phyloP scores from a whole-genome alignment of 495 filamentous ascomycete species.

The Lepidopterella palustris region DNA sequence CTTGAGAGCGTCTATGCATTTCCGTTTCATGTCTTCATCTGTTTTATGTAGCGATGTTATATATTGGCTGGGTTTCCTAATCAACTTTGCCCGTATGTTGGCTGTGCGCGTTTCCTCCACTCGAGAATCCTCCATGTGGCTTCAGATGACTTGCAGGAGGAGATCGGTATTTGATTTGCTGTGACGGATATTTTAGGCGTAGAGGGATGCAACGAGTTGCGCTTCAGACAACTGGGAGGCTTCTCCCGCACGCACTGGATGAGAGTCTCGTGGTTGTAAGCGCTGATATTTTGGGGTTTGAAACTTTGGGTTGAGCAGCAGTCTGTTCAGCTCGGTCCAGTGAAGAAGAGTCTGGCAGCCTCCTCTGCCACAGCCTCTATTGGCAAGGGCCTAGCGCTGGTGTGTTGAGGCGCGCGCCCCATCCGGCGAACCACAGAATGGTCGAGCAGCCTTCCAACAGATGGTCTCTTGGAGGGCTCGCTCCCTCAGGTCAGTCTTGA shows the following conservation, averaged over 20 bases:
- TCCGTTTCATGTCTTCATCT: conserved; percentile 11
- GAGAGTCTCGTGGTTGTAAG: conserved; percentile 18
- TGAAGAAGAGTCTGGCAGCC: conserved; percentile 20
- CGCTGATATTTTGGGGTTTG: conserved; percentile 26
- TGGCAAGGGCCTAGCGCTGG: conserved; percentile 26
- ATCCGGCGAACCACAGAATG: conserved; percentile 23
- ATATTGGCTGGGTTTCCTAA: not conserved
- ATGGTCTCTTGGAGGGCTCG: conserved; percentile 9
- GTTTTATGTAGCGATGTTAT: not conserved
- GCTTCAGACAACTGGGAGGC: conserved; percentile 7
- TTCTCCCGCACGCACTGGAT: conserved; percentile 11
- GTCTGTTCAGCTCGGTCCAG: conserved; percentile 9
- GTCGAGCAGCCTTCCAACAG: conserved; percentile 14
- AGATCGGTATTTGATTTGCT: conserved; percentile 10
- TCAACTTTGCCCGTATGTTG: conserved; percentile 2
- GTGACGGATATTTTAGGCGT: not conserved
- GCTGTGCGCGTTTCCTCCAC: conserved; percentile 2
- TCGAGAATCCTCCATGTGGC: conserved; percentile 17
- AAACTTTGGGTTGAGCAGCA: conserved; percentile 7
- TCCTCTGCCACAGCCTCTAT: conserved; percentile 25
- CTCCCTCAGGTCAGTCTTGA: conserved; percentile 10
- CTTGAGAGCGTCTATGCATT: conserved; percentile 19
- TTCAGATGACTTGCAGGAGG: conserved; percentile 15
- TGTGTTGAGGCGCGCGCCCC: conserved; percentile 24
- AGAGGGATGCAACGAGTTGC: conserved; percentile 7